These are phyloP conservation scores for Limonium bicolor DNA, from an alignment of 148 eudicot genomes.

Conservation along the genomic window DNA sequence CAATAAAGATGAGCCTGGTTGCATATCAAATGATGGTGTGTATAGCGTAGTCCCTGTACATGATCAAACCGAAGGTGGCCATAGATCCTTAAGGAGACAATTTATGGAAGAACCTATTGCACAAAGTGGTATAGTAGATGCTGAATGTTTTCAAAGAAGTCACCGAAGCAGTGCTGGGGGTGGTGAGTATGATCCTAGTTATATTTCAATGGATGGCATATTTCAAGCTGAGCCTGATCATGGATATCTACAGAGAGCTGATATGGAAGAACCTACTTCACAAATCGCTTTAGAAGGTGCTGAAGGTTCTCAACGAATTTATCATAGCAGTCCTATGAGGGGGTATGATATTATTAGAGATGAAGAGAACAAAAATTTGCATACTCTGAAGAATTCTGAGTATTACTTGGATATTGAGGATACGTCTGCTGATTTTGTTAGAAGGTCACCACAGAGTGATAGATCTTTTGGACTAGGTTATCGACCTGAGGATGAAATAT, in stretches of 20 bases:
- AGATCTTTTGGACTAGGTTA: slow-evolving; percentile 10
- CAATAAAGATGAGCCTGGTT: slow-evolving; percentile 10
- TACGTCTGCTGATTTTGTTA: slow-evolving; percentile 13
- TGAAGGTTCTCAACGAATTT: slow-evolving; percentile 20
- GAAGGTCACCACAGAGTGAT: slow-evolving; percentile 12
- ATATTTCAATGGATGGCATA: no score
- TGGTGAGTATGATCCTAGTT: no score
- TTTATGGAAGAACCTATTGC: slow-evolving; percentile 8
- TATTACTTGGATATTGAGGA: slow-evolving; percentile 15
- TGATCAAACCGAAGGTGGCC: slow-evolving; percentile 11
- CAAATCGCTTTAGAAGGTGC: no score
- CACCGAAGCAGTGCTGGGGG: no score
- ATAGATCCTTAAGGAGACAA: slow-evolving; percentile 9
- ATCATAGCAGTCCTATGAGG: slow-evolving; percentile 6
- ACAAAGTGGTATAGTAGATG: slow-evolving; percentile 8
- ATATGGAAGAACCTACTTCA: no score
- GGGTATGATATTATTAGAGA: slow-evolving; percentile 13
- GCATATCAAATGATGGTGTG: slow-evolving; percentile 10
- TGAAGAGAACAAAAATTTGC: slow-evolving; percentile 10
- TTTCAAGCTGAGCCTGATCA: no score
- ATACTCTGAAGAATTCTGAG: slow-evolving; percentile 8
- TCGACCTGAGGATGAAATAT: slow-evolving; percentile 12
- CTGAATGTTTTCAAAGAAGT: no score
- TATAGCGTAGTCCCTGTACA: slow-evolving; percentile 6
- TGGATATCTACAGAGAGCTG: no score